Base-by-base conservation (phyloP, 2,329 filamentous ascomycete genomes). In the Arthrobotrys entomopaga region DNA sequence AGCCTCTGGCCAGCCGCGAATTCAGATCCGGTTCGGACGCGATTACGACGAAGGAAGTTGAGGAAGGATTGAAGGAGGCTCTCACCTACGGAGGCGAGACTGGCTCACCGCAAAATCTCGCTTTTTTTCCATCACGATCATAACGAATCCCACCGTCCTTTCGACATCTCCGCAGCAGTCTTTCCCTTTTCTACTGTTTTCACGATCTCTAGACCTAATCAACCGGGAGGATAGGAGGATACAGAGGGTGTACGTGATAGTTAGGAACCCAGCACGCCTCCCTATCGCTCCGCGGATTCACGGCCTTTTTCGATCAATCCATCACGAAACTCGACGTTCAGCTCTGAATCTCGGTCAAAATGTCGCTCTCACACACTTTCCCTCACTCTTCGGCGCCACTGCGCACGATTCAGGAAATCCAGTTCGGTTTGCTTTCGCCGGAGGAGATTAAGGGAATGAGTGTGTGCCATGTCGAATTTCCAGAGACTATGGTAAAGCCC, bases 371-470 rank as follows among this genome's bases (percentile, higher is more conserved):
- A 84, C 89, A 94, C 78, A 90, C 90, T 82, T 97, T 97, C 81
- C 87, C 90, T 81, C 92, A 93, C 84, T 97, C 92, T 82, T 93
- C 91, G 87, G 93, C 91, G 88, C 93, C 93, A 83, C 87, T 98
- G 87, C 94, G 95, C 86, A 96, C 91, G 78, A 93, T 99, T 80
- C 90, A 97, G 87, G 96, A 99, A 87, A 97, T 99, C 80, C 96
- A 99, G 86, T 99, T 99, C 81, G 95, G 95, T 81, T 88, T 99
- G 81, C 88, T 99, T 83, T 96, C 95, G 40, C 95, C 95, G 24
- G 95, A 99, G 82, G 96, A 99, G 85, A 97, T 98, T 83, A 98
- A 99, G 86, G 93, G 91, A 80, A 96, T 98, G 92, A 97, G 93
- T 83, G 94, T 98, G 77, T 91, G 90, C 79, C 92, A 97, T 82